phyloP scores from a whole-genome alignment of 2,329 filamentous ascomycete species.

The Colletotrichum sp. region DNA sequence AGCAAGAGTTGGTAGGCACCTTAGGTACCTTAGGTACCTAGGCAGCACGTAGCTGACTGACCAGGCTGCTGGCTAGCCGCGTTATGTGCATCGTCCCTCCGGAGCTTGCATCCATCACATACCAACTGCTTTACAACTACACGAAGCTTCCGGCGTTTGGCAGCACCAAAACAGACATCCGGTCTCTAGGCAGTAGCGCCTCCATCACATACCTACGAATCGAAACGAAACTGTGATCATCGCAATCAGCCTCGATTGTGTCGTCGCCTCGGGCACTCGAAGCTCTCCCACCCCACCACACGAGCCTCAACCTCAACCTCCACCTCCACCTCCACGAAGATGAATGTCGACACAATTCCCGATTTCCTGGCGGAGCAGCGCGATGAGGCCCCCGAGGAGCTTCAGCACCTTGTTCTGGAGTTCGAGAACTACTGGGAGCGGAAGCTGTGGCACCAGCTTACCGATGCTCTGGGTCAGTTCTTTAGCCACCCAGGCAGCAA shows the following conservation, averaged over 20 bases:
- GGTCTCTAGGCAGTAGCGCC: not conserved
- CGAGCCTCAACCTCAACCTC: not conserved
- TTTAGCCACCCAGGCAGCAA: conserved; percentile 84
- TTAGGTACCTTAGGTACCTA: not conserved
- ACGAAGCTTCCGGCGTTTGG: not conserved
- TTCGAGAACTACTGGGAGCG: conserved; percentile 99
- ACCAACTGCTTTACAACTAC: not conserved
- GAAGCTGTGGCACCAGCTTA: conserved; percentile 99
- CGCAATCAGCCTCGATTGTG: not conserved
- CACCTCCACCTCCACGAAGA: conserved; percentile 39
- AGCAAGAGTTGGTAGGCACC: not conserved
- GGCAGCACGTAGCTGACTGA: not conserved
- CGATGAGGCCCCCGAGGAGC: conserved; percentile 83
- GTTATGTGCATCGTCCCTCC: conserved; percentile 25
- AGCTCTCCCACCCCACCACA: not conserved
- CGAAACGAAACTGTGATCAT: not conserved
- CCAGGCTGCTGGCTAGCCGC: conserved; percentile 46
- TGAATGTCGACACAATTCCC: conserved; percentile 87
- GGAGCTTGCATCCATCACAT: conserved; percentile 10
- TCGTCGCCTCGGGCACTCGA: not conserved
- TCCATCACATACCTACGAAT: not conserved
- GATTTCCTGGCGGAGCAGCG: conserved; percentile 93
- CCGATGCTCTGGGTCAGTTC: conserved; percentile 84
- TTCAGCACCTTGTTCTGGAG: conserved; percentile 85
- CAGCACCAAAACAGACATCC: not conserved